Evolutionary conservation across 2,329 filamentous ascomycete genomes (phyloP).

Genomic region (Hypoxylon sp.): DNA sequence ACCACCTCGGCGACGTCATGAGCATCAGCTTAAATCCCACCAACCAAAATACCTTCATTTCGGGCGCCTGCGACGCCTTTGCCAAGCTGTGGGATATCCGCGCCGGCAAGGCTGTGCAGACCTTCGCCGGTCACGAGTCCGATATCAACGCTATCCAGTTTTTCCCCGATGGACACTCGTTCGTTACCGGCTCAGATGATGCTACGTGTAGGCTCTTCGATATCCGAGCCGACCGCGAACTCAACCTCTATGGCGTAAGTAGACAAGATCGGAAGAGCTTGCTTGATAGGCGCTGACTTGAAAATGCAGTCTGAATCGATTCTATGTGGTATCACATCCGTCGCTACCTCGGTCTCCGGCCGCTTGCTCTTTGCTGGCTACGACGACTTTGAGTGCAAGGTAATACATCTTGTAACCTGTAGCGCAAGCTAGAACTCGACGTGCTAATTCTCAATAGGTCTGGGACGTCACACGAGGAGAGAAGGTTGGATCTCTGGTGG

Average conservation of each 20-base stretch:
- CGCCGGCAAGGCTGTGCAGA: slow-evolving; percentile 97
- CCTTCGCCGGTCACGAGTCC: slow-evolving; percentile 96
- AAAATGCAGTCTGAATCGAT: slow-evolving; percentile 85
- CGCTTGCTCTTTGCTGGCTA: slow-evolving; percentile 96
- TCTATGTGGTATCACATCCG: slow-evolving; percentile 96
- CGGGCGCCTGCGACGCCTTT: slow-evolving; percentile 98
- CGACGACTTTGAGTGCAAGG: slow-evolving; percentile 99
- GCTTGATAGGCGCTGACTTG: slow-evolving; percentile 30
- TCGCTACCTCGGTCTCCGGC: slow-evolving; percentile 96
- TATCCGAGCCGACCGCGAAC: slow-evolving; percentile 88
- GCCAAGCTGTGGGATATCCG: slow-evolving; percentile 99
- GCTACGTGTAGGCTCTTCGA: slow-evolving; percentile 97
- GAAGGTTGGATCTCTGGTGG: slow-evolving; percentile 94
- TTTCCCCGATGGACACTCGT: slow-evolving; percentile 98
- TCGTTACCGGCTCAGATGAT: slow-evolving; percentile 97
- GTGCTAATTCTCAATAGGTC: slow-evolving; percentile 65
- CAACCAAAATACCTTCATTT: slow-evolving; percentile 99
- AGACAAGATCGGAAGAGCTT: not conserved
- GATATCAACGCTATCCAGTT: slow-evolving; percentile 99
- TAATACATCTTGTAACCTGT: slow-evolving; percentile 55
- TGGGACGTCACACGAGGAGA: slow-evolving; percentile 98
- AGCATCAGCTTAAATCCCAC: slow-evolving; percentile 99
- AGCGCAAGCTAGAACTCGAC: slow-evolving; percentile 1
- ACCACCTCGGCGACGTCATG: slow-evolving; percentile 99
- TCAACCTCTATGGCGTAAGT: slow-evolving; percentile 73